Evolutionary conservation across 2,329 filamentous ascomycete species (phyloP), one percentile per base, ranked within the genome.

Genomic region (Colletotrichum sp.): DNA sequence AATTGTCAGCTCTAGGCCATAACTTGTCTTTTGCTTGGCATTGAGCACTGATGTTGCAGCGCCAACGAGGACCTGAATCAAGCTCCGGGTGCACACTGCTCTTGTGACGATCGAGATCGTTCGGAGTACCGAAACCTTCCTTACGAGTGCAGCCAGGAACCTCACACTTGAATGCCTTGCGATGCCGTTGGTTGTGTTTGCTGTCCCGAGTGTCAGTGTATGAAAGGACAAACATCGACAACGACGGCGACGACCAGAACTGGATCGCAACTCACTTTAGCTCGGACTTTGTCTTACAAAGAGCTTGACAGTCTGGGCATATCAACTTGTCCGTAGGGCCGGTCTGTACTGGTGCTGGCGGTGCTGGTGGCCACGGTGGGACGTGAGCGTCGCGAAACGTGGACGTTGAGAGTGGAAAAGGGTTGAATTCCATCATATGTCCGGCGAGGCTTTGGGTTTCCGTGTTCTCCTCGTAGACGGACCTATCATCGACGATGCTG

Each of bases 1-100:
- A 98, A 80, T 98, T 98, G 83, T 98, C 96, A 66, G 93, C 87
- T 27, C 96, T 91, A 1, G 94, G 93, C 95, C 95, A 98, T 43
- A 89, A 85, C 82, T 97, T 98, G 2, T 86, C 86, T 76, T 88
- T 92, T 28, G 87, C 89, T 28, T 85, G 87, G 79, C 94, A 95
- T 18, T 85, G 80, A 39, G 36, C 36, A 8, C 84, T 84, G 8
- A 90, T 85, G 66, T 87, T 88, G 81, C 94, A 97, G 71, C 88
- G 89, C 78, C 89, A 95, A 52, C 87, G 87, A 75, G 89, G 89
- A 60, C 86, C 87, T 1, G 88, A 88, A 3, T 86, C 74, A 84
- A 85, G 52, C 79, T 86, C 79, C 4, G 84, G 84, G 81, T 98
- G 96, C 8, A 94, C 92, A 75, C 92, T 94, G 80, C 91, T 92